Percentiles rank a stretch among this genome's conserved stretches.
phyloP scores from a whole-genome alignment of 345 rosid species.

The Pistacia vera region DNA sequence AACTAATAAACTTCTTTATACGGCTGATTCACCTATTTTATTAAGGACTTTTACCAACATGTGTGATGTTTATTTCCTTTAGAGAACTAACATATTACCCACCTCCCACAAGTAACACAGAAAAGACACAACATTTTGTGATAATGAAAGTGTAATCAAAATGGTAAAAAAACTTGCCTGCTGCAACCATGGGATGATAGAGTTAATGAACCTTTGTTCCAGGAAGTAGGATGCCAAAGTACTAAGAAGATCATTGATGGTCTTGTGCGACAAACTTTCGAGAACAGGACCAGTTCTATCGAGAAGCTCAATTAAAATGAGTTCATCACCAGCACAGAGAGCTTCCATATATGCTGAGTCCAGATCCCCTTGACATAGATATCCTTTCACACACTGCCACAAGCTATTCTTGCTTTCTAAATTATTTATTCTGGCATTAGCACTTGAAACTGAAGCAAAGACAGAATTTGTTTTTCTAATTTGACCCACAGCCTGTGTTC shows the following conservation, averaged over 20 bases:
- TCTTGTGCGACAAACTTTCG: conserved; percentile 66
- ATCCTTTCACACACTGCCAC: conserved; percentile 60
- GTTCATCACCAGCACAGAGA: conserved; percentile 64
- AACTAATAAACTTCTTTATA: too few species aligned
- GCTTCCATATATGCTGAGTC: conserved; percentile 87
- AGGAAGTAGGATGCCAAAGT: conserved; percentile 59
- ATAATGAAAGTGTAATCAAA: conserved; percentile 5
- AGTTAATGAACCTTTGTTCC: conserved; percentile 64
- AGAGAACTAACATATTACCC: background rate
- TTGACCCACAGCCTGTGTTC: conserved; percentile 35
- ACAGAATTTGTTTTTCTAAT: conserved; percentile 40
- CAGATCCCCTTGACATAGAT: conserved; percentile 63
- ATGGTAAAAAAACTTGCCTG: conserved; percentile 61
- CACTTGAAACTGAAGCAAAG: conserved; percentile 33
- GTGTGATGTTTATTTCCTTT: background rate
- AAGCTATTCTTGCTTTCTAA: conserved; percentile 38
- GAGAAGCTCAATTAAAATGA: conserved; percentile 72
- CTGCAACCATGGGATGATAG: conserved; percentile 85
- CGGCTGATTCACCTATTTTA: too few species aligned
- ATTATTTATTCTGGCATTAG: conserved; percentile 39
- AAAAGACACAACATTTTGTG: background rate
- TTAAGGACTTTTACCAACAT: too few species aligned
- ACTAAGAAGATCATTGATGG: conserved; percentile 62
- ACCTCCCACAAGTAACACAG: background rate
- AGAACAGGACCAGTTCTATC: conserved; percentile 87